phyloP scores from a whole-genome alignment of 306 rosid genomes.

The Rosa multiflora region DNA sequence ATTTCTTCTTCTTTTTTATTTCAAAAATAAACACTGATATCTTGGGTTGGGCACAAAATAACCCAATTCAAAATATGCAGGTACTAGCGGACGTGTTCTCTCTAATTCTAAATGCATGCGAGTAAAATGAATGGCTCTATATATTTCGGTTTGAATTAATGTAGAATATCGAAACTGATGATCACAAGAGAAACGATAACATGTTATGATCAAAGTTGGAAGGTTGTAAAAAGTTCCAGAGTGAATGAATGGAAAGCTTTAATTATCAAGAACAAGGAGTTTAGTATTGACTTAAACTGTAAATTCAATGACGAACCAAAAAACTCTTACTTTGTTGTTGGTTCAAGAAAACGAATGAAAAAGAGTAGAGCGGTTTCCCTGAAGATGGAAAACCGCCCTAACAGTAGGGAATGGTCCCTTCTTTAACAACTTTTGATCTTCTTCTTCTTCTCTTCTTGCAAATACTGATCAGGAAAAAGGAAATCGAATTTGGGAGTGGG shows the following conservation, averaged over 20 bases:
- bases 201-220: not conserved
- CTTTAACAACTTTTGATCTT: not conserved
- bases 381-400: constrained; percentile 51
- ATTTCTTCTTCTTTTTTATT: not conserved
- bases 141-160: no score
- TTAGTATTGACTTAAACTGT: not conserved
- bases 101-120: not conserved
- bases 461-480: not conserved
- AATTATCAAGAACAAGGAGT: not conserved
- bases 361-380: constrained; percentile 49
- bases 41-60: not conserved
- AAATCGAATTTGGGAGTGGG: not conserved
- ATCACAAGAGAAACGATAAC: constrained; percentile 18
- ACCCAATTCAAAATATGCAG: constrained; percentile 23
- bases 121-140: no score
- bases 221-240: constrained; percentile 3
- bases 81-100: not conserved
- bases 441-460: not conserved
- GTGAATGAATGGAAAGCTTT: not conserved
- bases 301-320: not conserved
- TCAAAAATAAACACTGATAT: not conserved
- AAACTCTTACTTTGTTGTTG: not conserved
- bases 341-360: not conserved
- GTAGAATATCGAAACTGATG: not conserved
- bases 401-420: not conserved